These are phyloP conservation scores for Umbelopsis sp. DNA, from an alignment of 192 early-diverging fungal genomes.

Conservation along the genomic window DNA sequence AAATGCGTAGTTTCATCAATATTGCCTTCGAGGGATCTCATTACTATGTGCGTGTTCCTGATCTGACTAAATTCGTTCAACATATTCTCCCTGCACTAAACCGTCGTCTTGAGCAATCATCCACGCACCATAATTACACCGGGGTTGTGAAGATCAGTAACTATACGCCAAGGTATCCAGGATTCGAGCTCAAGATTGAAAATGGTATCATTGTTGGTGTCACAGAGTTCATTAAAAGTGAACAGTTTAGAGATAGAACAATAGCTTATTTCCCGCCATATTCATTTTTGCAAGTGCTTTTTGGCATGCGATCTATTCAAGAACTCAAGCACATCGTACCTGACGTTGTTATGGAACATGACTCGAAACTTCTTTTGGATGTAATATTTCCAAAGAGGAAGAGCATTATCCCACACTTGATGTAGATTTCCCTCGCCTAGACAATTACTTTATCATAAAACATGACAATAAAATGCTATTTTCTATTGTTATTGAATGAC, in stretches of 20 bases:
- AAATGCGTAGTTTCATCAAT: background rate
- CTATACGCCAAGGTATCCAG: slow-evolving; percentile 12
- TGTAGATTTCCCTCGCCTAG: background rate
- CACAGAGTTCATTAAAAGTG: background rate
- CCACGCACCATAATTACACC: background rate
- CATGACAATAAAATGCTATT: background rate
- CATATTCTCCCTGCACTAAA: slow-evolving; percentile 2
- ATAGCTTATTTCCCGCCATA: background rate
- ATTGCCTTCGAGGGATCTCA: background rate
- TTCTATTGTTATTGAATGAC: too few relatives aligned
- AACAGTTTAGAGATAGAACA: background rate
- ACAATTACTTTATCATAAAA: background rate
- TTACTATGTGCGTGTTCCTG: slow-evolving; percentile 1
- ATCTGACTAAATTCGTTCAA: background rate
- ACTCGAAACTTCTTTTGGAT: background rate
- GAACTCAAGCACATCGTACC: background rate
- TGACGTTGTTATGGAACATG: background rate
- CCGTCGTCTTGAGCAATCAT: background rate
- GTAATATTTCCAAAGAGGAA: background rate
- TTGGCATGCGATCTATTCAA: background rate
- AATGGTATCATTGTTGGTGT: background rate
- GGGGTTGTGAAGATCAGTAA: background rate
- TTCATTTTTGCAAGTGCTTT: background rate
- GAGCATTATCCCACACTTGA: background rate
- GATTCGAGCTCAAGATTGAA: slow-evolving; percentile 1